These are phyloP conservation scores for Spatholobus suberectus DNA, from an alignment of 306 rosid species.

Conservation along the genomic window DNA sequence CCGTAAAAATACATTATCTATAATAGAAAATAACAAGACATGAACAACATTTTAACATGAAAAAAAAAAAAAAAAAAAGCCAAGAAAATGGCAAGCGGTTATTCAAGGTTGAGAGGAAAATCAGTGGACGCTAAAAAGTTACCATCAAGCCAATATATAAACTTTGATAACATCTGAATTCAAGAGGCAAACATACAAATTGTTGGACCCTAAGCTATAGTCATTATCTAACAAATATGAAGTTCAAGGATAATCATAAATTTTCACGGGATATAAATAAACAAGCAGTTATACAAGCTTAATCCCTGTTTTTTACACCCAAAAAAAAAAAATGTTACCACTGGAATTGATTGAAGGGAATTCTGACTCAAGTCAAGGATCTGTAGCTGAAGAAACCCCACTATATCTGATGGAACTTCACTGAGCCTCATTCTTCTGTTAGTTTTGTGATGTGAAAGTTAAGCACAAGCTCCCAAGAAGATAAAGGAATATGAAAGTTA, in stretches of 20 bases:
- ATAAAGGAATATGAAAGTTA: background rate
- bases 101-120: constrained; percentile 10
- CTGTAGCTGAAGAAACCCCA: constrained; percentile 64
- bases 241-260: constrained; percentile 21
- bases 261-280: constrained; percentile 27
- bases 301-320: constrained; percentile 20
- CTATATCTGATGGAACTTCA: constrained; percentile 77
- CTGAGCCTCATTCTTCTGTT: constrained; percentile 73
- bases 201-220: constrained; percentile 4
- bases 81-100: background rate
- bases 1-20: constrained; percentile 6
- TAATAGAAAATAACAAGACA: constrained; percentile 13
- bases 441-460: constrained; percentile 44
- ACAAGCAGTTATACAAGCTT: constrained; percentile 17
- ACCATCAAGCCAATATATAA: constrained; percentile 16
- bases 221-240: constrained; percentile 14
- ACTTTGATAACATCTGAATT: background rate
- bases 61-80: too few relatives aligned
- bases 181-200: constrained; percentile 27
- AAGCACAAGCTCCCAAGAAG: constrained; percentile 32
- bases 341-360: constrained; percentile 78
- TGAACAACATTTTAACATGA: background rate
- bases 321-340: constrained; percentile 56
- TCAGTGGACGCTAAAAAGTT: constrained; percentile 6
- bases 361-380: constrained; percentile 90